These are phyloP conservation scores for Sisymbrium irio DNA, from an alignment of 345 rosid species.

Conservation along the genomic window DNA sequence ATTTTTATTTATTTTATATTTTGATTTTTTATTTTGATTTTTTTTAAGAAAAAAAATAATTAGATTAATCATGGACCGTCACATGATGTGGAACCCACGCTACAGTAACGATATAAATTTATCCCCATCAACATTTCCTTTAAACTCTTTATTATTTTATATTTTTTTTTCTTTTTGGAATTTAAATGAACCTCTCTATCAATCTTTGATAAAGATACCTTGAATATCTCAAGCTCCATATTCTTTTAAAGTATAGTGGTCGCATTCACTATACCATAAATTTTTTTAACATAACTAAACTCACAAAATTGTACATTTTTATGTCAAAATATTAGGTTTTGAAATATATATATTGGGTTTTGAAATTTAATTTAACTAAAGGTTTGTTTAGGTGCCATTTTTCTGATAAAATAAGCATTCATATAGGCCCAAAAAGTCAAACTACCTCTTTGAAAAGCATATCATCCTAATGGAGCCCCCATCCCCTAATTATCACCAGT, in stretches of 20 bases:
- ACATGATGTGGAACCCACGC: no score
- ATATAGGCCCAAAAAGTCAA: not conserved
- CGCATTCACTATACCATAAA: not conserved
- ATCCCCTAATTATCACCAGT: conserved; percentile 8
- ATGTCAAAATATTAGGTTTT: not conserved
- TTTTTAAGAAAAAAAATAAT: no score
- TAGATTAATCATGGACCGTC: no score
- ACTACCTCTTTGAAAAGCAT: conserved; percentile 26
- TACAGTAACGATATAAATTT: no score
- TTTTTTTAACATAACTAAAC: not conserved
- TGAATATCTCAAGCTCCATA: not conserved
- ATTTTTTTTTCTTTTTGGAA: no score
- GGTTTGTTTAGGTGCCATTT: not conserved
- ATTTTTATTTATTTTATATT: no score
- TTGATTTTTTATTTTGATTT: no score
- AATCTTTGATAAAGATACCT: no score
- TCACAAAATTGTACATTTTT: not conserved
- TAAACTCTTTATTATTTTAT: no score
- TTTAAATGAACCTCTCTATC: no score
- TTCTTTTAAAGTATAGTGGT: not conserved
- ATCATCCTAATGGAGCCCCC: conserved; percentile 10
- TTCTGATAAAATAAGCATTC: not conserved
- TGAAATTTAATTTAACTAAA: not conserved
- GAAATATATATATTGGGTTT: not conserved
- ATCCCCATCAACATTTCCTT: no score